Evolutionary conservation across 805 yeast genomes (phyloP).

Genomic region (Candida quercuum): DNA sequence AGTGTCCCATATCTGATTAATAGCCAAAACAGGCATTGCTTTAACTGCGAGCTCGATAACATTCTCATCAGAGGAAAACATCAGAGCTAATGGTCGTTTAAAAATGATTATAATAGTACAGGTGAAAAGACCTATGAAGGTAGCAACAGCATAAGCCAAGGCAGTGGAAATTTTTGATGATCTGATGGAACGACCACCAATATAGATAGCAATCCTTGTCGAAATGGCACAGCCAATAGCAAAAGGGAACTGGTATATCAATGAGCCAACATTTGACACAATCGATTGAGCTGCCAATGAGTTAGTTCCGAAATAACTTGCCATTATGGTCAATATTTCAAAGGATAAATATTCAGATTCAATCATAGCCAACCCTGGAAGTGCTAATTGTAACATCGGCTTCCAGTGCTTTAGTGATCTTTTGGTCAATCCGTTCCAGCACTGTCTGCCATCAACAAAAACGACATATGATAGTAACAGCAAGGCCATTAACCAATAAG

Average conservation of each 20-base stretch:
- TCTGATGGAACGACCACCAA: conserved; percentile 50
- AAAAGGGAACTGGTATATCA: conserved; percentile 68
- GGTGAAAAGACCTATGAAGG: conserved; percentile 46
- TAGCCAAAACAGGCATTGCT: conserved; percentile 59
- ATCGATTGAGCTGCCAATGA: conserved; percentile 49
- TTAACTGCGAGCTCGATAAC: conserved; percentile 48
- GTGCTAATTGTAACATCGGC: conserved; percentile 53
- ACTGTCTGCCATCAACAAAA: conserved; percentile 56
- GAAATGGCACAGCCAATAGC: conserved; percentile 68
- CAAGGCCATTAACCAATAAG: conserved; percentile 63
- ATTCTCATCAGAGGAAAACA: conserved; percentile 58
- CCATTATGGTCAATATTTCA: conserved; percentile 64
- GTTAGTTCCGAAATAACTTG: conserved; percentile 45
- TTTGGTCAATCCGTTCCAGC: conserved; percentile 60
- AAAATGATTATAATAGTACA: conserved; percentile 41
- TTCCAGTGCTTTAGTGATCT: conserved; percentile 52
- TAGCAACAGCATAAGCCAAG: conserved; percentile 39
- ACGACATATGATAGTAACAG: conserved; percentile 20
- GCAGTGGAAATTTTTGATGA: conserved; percentile 40
- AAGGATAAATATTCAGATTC: conserved; percentile 75
- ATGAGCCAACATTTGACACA: conserved; percentile 46
- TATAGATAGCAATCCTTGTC: conserved; percentile 66
- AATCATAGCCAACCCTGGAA: conserved; percentile 70
- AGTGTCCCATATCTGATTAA: conserved; percentile 66
- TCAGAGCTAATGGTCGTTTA: conserved; percentile 42